phyloP scores from a whole-genome alignment of 2,329 filamentous ascomycete genomes.

The Fusarium napiforme region DNA sequence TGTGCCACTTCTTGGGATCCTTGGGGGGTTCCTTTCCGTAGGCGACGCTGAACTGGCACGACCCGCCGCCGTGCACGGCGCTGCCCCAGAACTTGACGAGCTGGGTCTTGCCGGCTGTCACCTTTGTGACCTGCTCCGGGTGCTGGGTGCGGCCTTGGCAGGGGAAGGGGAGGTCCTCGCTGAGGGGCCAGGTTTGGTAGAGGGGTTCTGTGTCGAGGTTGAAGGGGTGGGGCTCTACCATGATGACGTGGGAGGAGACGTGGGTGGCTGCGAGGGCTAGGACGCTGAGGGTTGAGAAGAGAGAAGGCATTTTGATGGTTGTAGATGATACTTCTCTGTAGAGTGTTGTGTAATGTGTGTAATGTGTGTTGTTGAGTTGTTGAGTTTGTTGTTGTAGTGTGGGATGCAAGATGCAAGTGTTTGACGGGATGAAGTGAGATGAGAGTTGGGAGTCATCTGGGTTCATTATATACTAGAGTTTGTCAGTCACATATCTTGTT shows the following conservation, averaged over 20 bases:
- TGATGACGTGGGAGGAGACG: slow-evolving; percentile 36
- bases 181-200: slow-evolving; percentile 36
- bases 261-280: slow-evolving; percentile 7
- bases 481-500: neutral
- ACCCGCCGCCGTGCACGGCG: slow-evolving; percentile 45
- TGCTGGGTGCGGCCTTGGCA: slow-evolving; percentile 39
- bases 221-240: slow-evolving; percentile 46
- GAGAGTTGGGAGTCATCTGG: neutral
- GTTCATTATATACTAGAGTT: neutral
- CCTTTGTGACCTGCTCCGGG: slow-evolving; percentile 37
- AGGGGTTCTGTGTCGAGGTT: slow-evolving; percentile 43
- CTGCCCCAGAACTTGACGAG: slow-evolving; percentile 44
- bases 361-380: neutral
- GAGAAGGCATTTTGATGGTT: neutral
- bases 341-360: neutral
- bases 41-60: slow-evolving; percentile 43
- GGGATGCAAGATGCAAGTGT: neutral
- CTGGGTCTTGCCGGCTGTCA: slow-evolving; percentile 37
- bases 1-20: slow-evolving; percentile 35
- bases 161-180: slow-evolving; percentile 36
- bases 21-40: slow-evolving; percentile 37
- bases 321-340: neutral
- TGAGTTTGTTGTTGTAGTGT: neutral
- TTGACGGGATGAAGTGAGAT: neutral
- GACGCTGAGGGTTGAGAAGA: neutral